phyloP scores from a whole-genome alignment of 2,329 filamentous ascomycete species.

The Celoporthe dispersa region DNA sequence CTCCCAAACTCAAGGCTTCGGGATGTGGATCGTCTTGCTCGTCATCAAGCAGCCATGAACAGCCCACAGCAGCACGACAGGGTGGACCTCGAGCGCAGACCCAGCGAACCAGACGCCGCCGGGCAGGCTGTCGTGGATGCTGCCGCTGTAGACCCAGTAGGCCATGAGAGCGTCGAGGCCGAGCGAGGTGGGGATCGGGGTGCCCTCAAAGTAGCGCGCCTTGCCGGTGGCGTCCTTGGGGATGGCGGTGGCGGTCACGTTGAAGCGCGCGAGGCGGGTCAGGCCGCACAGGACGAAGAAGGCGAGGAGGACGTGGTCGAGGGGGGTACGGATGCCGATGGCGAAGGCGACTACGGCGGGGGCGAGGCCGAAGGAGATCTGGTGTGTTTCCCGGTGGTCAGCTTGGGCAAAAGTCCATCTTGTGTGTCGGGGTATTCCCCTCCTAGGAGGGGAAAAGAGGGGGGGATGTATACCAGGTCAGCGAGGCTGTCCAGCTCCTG shows the following conservation, averaged over 20 bases:
- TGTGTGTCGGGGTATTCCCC: no score
- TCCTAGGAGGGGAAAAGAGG: no score
- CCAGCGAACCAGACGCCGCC: slow-evolving; percentile 71
- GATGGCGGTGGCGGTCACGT: slow-evolving; percentile 87
- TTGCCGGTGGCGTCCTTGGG: slow-evolving; percentile 94
- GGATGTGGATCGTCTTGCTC: slow-evolving; percentile 91
- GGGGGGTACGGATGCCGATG: slow-evolving; percentile 80
- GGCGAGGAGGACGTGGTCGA: slow-evolving; percentile 79
- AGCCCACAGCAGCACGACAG: slow-evolving; percentile 78
- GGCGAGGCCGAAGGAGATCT: slow-evolving; percentile 95
- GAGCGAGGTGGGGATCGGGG: slow-evolving; percentile 90
- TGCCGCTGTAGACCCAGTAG: slow-evolving; percentile 77
- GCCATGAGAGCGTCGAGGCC: slow-evolving; percentile 83
- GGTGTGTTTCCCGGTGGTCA: background rate
- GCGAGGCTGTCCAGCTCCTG: slow-evolving; percentile 96
- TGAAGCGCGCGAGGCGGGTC: slow-evolving; percentile 93
- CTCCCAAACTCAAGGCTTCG: slow-evolving; percentile 71
- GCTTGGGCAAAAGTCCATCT: background rate
- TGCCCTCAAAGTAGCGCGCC: slow-evolving; percentile 94
- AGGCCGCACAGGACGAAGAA: slow-evolving; percentile 96
- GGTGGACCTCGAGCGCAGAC: slow-evolving; percentile 80
- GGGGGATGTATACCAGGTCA: slow-evolving; percentile 71
- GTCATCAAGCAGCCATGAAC: slow-evolving; percentile 94
- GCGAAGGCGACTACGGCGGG: slow-evolving; percentile 88
- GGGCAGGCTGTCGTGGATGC: slow-evolving; percentile 80